Base-by-base conservation (phyloP, 2,329 filamentous ascomycete genomes). In the Clonostachys rosea region DNA sequence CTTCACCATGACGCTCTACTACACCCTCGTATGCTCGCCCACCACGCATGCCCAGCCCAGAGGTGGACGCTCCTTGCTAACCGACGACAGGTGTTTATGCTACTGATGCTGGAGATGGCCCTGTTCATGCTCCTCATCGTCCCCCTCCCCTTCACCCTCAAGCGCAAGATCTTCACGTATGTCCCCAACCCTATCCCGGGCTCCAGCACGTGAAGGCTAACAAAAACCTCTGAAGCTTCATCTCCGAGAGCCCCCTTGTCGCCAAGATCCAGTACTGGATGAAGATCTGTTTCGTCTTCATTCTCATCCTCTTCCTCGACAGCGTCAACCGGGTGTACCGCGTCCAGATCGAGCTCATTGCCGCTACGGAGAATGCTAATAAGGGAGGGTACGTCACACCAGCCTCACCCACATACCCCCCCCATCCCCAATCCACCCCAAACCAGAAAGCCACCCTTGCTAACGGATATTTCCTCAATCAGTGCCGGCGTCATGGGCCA, bases 261-360 rank as follows among this genome's bases (percentile, higher is more conserved):
- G 94, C 91, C 39, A 96, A 97, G 68, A 68, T 97, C 54, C 92
- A 97, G 76, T 96, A 99, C 75, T 92, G 91, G 60, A 79, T 99
- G 74, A 97, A 96, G 81, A 99, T 99, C 49, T 96, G 91, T 3
- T 99, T 99, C 66, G 92, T 99, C 65, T 99, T 99, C 75, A 97
- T 99, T 62, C 78, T 97, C 49, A 96, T 99, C 54, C 86, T 99
- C 55, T 99, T 99, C 73, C 82, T 97, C 60, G 94, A 99, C 74
- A 96, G 91, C 64, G 91, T 97, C 68, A 85, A 86, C 63, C 89
- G 94, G 54, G 94, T 99, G 62, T 99, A 96, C 70, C 89, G 94
- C 52, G 94, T 99, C 47, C 92, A 97, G 73, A 71, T 94, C 54
- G 94, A 99, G 73, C 78, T 97, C 48, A 75, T 83, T 42, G 76